Evolutionary conservation across 495 filamentous ascomycete species (phyloP).

Genomic region (Hypoxylon subgilvum): DNA sequence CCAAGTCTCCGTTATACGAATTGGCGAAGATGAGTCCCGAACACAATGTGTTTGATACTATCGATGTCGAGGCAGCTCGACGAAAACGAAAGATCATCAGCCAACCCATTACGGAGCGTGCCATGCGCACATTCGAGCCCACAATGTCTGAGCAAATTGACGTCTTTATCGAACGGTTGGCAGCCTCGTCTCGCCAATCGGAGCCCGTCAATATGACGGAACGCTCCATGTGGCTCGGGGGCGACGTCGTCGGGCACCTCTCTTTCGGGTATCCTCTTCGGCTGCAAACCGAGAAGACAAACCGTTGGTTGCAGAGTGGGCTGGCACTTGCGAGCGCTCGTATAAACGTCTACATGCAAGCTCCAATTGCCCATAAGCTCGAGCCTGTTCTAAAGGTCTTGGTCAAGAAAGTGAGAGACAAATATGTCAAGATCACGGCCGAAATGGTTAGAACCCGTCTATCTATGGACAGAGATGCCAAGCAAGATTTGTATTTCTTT

Average conservation of each 20-base stretch:
- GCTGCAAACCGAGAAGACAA: conserved; percentile 5
- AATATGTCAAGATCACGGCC: conserved; percentile 5
- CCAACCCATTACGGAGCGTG: conserved; percentile 13
- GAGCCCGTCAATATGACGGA: conserved; percentile 28
- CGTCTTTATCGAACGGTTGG: conserved; percentile 11
- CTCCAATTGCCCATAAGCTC: conserved; percentile 14
- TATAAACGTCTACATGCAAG: conserved; percentile 16
- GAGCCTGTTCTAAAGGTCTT: conserved; percentile 1
- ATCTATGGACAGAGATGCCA: conserved; percentile 11
- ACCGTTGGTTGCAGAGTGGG: conserved; percentile 27
- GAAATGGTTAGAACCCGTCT: conserved; percentile 22
- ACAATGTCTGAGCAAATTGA: conserved; percentile 18
- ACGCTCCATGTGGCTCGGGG: not conserved
- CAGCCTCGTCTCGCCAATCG: not conserved
- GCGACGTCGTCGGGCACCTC: conserved; percentile 21
- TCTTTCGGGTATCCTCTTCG: conserved; percentile 18
- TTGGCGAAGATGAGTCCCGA: not conserved
- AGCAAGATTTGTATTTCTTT: conserved; percentile 33
- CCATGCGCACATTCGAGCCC: conserved; percentile 30
- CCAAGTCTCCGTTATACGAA: conserved; percentile 8
- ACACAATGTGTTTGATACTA: conserved; percentile 5
- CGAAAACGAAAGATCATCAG: conserved; percentile 20
- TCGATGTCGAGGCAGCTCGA: conserved; percentile 13
- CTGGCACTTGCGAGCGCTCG: conserved; percentile 7
- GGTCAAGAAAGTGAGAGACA: not conserved